phyloP scores from a whole-genome alignment of 768 basidiomycete species.

The Candolleomyces eurysporus region DNA sequence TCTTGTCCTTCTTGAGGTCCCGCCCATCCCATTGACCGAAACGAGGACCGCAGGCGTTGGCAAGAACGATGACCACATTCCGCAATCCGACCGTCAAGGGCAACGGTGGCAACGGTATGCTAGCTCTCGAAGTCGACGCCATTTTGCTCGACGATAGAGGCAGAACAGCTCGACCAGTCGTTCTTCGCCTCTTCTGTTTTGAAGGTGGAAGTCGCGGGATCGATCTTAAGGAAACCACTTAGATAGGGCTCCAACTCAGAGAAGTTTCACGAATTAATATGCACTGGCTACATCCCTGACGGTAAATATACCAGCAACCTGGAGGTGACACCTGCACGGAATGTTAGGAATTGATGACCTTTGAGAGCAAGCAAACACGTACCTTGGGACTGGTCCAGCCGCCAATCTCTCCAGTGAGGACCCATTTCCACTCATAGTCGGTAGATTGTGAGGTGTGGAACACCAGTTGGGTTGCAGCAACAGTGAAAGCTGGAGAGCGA shows the following conservation, averaged over 20 bases:
- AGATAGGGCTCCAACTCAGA: conserved; percentile 98
- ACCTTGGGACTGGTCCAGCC: conserved; percentile 99
- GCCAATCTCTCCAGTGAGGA: conserved; percentile 84
- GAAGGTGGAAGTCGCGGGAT: no score
- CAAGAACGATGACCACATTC: conserved; percentile 52
- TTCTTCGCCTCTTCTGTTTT: conserved; percentile 71
- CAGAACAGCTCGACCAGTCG: conserved; percentile 55
- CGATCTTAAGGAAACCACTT: conserved; percentile 55
- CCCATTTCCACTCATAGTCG: not conserved
- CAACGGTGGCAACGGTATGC: conserved; percentile 91
- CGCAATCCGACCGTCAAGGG: conserved; percentile 93
- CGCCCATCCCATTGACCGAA: conserved; percentile 51
- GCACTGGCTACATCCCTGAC: conserved; percentile 54
- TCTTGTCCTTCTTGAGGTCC: no score
- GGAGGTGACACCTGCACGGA: conserved; percentile 83
- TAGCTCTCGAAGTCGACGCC: conserved; percentile 92
- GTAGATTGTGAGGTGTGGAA: no score
- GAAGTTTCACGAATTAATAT: conserved; percentile 62
- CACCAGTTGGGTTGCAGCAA: no score
- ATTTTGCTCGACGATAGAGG: conserved; percentile 57
- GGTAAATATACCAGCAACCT: conserved; percentile 59
- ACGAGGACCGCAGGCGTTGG: conserved; percentile 98
- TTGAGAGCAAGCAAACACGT: conserved; percentile 13
- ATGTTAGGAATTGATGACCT: conserved; percentile 6
- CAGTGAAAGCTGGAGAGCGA: no score